phyloP scores from a whole-genome alignment of 192 early-diverging fungal species.

The Linnemannia hyalina region DNA sequence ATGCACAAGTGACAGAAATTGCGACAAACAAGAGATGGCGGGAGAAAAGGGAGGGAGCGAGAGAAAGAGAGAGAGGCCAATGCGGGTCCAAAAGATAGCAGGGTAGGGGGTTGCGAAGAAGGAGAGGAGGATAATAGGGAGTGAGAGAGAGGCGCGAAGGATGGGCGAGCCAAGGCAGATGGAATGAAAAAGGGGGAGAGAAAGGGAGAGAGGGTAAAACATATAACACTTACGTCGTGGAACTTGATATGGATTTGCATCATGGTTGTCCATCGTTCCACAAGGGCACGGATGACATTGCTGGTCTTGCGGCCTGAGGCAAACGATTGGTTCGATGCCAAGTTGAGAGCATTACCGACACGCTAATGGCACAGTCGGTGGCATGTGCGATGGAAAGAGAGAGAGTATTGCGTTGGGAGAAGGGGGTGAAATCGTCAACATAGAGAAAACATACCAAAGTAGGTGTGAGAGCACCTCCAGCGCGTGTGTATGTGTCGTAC shows the following conservation, averaged over 20 bases:
- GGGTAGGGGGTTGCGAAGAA: not conserved
- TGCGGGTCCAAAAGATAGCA: not conserved
- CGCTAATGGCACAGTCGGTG: constrained; percentile 19
- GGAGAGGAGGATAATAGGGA: not conserved
- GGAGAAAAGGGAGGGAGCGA: not conserved
- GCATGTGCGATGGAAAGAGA: not conserved
- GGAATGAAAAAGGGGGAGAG: not conserved
- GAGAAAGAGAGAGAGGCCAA: not conserved
- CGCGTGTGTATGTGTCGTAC: not conserved
- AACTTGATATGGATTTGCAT: constrained; percentile 49
- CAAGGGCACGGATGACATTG: constrained; percentile 37
- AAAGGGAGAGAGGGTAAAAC: not conserved
- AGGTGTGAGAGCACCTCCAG: no score
- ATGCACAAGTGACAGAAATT: not conserved
- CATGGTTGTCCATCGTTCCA: constrained; percentile 50
- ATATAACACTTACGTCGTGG: constrained; percentile 38
- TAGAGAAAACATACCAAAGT: no score
- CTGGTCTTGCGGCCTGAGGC: constrained; percentile 33
- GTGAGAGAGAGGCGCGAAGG: not conserved
- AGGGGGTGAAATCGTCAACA: not conserved
- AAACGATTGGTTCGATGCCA: constrained; percentile 23
- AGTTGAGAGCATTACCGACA: constrained; percentile 48
- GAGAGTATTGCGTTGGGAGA: no score
- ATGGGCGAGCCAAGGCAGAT: not conserved
- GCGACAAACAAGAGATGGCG: not conserved